Evolutionary conservation across 192 early-diverging fungal genomes (phyloP).

Genomic region (Dissophora globulifera): DNA sequence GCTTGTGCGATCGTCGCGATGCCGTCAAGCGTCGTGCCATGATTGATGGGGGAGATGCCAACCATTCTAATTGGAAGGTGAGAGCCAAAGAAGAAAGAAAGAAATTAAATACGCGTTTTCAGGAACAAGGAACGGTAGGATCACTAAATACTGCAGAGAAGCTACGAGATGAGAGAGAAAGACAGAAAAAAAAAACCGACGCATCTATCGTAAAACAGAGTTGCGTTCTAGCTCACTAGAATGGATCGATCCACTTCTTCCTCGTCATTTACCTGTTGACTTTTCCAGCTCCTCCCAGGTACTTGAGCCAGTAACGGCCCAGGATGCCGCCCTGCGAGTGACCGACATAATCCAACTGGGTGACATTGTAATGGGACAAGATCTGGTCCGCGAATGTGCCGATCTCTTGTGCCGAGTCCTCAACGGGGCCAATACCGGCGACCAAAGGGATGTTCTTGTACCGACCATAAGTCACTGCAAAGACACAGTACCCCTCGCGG

Average conservation of each 20-base stretch:
- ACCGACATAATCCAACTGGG: slow-evolving; percentile 37
- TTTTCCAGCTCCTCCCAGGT: slow-evolving; percentile 37
- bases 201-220: too few species aligned
- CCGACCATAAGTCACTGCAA: slow-evolving; percentile 32
- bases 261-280: slow-evolving; percentile 22
- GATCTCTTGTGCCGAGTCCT: slow-evolving; percentile 37
- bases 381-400: slow-evolving; percentile 19
- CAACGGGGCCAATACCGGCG: slow-evolving; percentile 25
- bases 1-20: slow-evolving; percentile 32
- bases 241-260: neutral
- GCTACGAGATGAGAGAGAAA: too few species aligned
- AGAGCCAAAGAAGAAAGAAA: neutral
- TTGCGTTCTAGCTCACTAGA: too few species aligned
- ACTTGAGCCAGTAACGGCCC: slow-evolving; percentile 39
- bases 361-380: slow-evolving; percentile 16
- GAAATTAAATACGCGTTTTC: neutral
- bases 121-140: too few species aligned
- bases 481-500: slow-evolving; percentile 40
- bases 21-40: slow-evolving; percentile 34
- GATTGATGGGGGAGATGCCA: slow-evolving; percentile 34
- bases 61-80: slow-evolving; percentile 11
- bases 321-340: slow-evolving; percentile 45
- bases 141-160: too few species aligned
- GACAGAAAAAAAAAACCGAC: slow-evolving; percentile 7
- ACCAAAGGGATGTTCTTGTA: slow-evolving; percentile 21